A percentile compares a stretch with the other conserved stretches of the same genome.
These are phyloP conservation scores for Calocybe gambosa DNA, from an alignment of 1,284 basidiomycete species.

Conservation along the genomic window DNA sequence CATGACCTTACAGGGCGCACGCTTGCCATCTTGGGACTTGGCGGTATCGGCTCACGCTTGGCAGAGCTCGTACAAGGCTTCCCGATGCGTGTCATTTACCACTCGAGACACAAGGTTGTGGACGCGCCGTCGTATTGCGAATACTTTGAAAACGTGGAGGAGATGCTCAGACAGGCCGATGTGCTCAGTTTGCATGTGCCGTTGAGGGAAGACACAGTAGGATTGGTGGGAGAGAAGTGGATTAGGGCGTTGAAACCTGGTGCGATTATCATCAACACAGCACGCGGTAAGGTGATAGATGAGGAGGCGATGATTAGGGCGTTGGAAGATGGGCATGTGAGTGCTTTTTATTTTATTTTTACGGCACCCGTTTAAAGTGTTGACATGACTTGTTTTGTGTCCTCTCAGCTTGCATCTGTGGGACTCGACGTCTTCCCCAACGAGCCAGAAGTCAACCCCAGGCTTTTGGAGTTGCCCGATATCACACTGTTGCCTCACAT, in stretches of 20 bases:
- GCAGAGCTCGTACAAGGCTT: constrained; percentile 68
- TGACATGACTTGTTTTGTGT: constrained; percentile 1
- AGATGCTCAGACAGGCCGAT: constrained; percentile 72
- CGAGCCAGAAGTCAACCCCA: constrained; percentile 82
- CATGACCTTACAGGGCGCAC: constrained; percentile 78
- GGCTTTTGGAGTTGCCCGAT: constrained; percentile 73
- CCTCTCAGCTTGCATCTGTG: constrained; percentile 65
- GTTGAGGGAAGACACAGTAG: constrained; percentile 67
- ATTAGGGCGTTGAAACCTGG: constrained; percentile 80
- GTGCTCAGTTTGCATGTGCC: constrained; percentile 77
- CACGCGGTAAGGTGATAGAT: constrained; percentile 85
- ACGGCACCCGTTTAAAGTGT: background rate
- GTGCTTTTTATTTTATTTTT: constrained; percentile 21
- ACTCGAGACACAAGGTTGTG: constrained; percentile 56
- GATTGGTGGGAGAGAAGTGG: constrained; percentile 71
- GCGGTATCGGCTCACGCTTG: constrained; percentile 78
- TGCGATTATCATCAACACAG: constrained; percentile 83
- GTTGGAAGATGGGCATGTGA: constrained; percentile 78
- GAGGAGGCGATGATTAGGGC: constrained; percentile 83
- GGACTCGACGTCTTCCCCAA: constrained; percentile 90
- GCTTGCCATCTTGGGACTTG: constrained; percentile 83
- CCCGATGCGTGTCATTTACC: constrained; percentile 86
- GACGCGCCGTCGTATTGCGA: constrained; percentile 69
- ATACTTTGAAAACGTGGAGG: constrained; percentile 69
- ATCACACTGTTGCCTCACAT: constrained; percentile 85